Evolutionary conservation across 495 filamentous ascomycete species (phyloP), one percentile per base, ranked within the genome.

Genomic region (Articulospora tetracladia): DNA sequence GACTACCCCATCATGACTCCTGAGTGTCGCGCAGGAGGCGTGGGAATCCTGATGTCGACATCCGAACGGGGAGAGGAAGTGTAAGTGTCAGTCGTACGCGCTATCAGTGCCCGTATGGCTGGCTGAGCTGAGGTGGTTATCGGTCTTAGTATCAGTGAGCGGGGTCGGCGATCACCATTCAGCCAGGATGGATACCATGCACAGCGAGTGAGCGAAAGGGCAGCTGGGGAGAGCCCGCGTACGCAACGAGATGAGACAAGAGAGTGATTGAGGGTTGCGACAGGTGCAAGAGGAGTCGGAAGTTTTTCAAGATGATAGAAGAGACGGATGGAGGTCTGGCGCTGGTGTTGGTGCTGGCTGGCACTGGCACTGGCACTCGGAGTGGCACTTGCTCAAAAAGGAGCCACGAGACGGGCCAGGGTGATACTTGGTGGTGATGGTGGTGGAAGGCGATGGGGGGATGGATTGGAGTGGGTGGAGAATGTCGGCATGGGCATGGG

Each of bases 1-100:
- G 30, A 61, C 47, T 12, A 60, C 55, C 46, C 60, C 59, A 66
- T 66, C 59, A 57, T 62, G 59, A 61, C 34, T 39, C 52, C 13
- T 22, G 23, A 41, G 39, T n/a, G 44, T 22, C 41, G 41, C 52
- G 52, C 52, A 23, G 34, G 26, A 17, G 25, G 52, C 20, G 25
- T 12, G 25, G 59, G 6, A 39, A 51, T 55, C 28, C 52, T 56
- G 59, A 49, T 50, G 26, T 56, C 52, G 52, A 56, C 59, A 61
- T 61, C 53, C 59, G 59, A 55, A 50, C 59, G 51, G 39, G 46
- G 34, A 13, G 12, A 1, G n/a, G 10, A 11, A 19, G 39, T 7
- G 17, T 44, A 44, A 44, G n/a, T 44, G 39, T 39, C 10, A 27
- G 1, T 22, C 6, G 53, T 22, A 3, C 28, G 12, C 32, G n/a